Base-by-base conservation (phyloP, 768 basidiomycete genomes). In the Russula sp. region DNA sequence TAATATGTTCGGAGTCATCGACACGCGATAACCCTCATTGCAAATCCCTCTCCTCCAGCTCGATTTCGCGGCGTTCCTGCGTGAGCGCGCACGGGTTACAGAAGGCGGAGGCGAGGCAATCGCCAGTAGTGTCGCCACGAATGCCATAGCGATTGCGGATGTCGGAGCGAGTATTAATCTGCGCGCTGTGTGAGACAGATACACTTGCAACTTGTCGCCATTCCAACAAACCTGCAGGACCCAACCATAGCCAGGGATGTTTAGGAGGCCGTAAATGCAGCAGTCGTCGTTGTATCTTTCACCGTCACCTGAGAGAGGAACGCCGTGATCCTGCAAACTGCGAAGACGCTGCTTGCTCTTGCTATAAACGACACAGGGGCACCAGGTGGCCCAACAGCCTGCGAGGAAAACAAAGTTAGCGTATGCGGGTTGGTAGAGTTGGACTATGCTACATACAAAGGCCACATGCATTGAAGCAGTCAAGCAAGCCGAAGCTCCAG, bases 291-390 rank as follows among this genome's bases (percentile, higher is more conserved):
- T n/a, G 27, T 1, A 42, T 13, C 11, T 42, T n/a, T 51, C 50
- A 9, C 49, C 39, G 6, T n/a, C 32, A 20, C n/a, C 40, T 3
- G 9, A 18, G 16, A 78, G 75, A 18, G 78, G 75, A 31, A 60
- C 65, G 40, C 78, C 79, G 18, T 76, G 68, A 2, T 49, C 34
- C 31, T 72, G 64, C 52, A 81, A 70, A 58, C 77, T 73, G 37
- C 77, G 73, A 39, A 73, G 68, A 57, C 79, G 78, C n/a, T 71
- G 70, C 68, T 75, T 79, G 70, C 73, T 75, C 64, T 76, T 69
- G 44, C 72, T 69, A 67, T 77, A 79, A 44, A 73, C 67, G 61
- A 79, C 65, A 67, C 78, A 80, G 0, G 80, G 79, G 71, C 73
- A 77, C 68, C 70, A 80, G 37, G 69, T 74, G 2, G 78, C 66